These are phyloP conservation scores for Solanum hybrid DNA, from an alignment of 305 asterid genomes.

Conservation along the genomic window DNA sequence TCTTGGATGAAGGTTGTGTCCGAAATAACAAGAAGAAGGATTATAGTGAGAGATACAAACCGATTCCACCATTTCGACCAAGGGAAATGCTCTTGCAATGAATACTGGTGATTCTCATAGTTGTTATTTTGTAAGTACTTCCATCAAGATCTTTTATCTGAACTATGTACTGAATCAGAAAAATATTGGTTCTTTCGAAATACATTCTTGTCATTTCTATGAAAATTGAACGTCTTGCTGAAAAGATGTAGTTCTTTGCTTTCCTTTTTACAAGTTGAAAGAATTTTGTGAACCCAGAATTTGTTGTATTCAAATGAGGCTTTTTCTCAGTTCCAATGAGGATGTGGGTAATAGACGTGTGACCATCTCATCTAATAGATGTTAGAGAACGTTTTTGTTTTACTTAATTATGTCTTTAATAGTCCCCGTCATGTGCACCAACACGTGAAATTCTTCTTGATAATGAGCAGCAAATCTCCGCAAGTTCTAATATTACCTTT, in stretches of 20 bases:
- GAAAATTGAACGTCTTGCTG: background rate
- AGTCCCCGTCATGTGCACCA: background rate
- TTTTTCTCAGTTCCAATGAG: background rate
- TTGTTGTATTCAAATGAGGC: background rate
- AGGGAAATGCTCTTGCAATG: constrained; percentile 45
- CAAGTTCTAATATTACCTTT: background rate
- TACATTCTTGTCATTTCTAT: background rate
- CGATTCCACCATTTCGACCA: constrained; percentile 42
- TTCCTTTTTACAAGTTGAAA: background rate
- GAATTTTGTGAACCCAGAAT: background rate
- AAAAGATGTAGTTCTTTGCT: background rate
- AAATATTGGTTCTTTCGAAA: background rate
- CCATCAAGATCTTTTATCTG: background rate
- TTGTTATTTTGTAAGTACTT: background rate
- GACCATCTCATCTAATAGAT: background rate
- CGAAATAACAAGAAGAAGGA: constrained; percentile 18
- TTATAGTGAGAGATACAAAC: constrained; percentile 38
- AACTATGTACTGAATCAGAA: background rate
- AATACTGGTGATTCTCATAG: constrained; percentile 31
- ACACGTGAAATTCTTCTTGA: background rate
- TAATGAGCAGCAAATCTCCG: background rate
- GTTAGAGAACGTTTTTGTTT: background rate
- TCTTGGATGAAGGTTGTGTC: constrained; percentile 44
- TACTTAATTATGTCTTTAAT: background rate
- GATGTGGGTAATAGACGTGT: background rate